Percentiles rank a stretch among this genome's conserved stretches.
These are phyloP conservation scores for Apocynum venetum DNA, from an alignment of 257 asterid species.

Conservation along the genomic window DNA sequence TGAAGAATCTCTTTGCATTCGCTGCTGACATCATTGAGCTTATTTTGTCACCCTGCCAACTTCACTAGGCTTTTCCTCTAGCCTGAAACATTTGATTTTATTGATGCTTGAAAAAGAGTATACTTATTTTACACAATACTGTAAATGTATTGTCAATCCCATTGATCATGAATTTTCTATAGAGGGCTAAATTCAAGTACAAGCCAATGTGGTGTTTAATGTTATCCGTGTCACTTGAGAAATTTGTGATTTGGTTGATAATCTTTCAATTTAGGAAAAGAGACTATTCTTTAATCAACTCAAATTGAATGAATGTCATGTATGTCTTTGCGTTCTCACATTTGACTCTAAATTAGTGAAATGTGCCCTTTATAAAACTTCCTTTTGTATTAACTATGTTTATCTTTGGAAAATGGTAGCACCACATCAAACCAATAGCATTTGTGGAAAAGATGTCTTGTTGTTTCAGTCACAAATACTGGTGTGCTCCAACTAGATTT, in stretches of 20 bases:
- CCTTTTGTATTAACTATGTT: not conserved
- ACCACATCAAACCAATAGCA: not conserved
- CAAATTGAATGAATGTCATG: not conserved
- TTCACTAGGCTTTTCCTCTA: not conserved
- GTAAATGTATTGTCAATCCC: not conserved
- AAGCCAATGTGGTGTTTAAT: not conserved
- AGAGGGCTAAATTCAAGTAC: not conserved
- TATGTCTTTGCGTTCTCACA: not conserved
- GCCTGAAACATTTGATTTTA: not conserved
- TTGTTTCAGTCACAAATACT: not conserved
- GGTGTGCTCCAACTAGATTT: not conserved
- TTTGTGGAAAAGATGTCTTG: not conserved
- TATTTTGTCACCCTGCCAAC: not conserved
- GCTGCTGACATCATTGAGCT: not conserved
- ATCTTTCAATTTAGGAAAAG: not conserved
- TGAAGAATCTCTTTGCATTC: not conserved
- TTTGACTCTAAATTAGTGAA: not conserved
- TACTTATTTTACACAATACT: not conserved
- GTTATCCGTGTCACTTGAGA: not conserved
- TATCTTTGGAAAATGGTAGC: not conserved
- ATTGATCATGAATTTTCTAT: not conserved
- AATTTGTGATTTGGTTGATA: not conserved
- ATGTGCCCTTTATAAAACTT: not conserved
- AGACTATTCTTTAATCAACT: not conserved
- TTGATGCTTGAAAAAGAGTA: not conserved